These are phyloP conservation scores for Spathaspora arborariae DNA, from an alignment of 805 yeast genomes.

Conservation along the genomic window DNA sequence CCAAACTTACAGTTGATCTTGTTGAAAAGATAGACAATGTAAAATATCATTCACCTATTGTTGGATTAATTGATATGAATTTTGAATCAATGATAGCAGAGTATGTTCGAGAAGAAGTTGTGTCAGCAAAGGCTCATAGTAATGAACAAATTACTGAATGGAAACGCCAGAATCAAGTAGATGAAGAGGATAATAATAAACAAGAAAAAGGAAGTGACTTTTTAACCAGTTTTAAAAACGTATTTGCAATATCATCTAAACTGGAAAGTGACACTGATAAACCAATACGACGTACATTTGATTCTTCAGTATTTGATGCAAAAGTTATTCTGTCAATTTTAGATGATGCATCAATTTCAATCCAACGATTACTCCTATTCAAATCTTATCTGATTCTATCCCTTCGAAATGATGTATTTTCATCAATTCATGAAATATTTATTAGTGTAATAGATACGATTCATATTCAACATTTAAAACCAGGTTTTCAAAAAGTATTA, in stretches of 20 bases:
- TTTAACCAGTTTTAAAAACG: constrained; percentile 60
- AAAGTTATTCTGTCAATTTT: constrained; percentile 73
- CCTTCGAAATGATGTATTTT: constrained; percentile 27
- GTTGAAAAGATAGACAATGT: constrained; percentile 28
- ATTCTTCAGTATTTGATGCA: constrained; percentile 64
- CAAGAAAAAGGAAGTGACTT: constrained; percentile 54
- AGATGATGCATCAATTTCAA: constrained; percentile 61
- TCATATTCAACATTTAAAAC: constrained; percentile 71
- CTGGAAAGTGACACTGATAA: constrained; percentile 12
- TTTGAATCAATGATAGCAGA: constrained; percentile 39
- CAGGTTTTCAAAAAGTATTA: constrained; percentile 83
- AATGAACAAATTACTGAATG: constrained; percentile 25
- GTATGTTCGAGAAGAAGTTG: constrained; percentile 35
- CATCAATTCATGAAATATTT: constrained; percentile 58
- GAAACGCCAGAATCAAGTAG: constrained; percentile 48
- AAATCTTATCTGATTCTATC: constrained; percentile 32
- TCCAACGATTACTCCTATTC: constrained; percentile 51
- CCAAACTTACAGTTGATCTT: constrained; percentile 22
- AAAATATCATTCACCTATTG: constrained; percentile 25
- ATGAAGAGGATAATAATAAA: constrained; percentile 44
- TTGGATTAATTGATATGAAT: constrained; percentile 38
- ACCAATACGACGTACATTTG: constrained; percentile 43
- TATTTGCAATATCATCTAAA: constrained; percentile 39
- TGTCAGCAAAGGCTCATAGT: constrained; percentile 22
- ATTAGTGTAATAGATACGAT: constrained; percentile 59